Evolutionary conservation across 2,329 filamentous ascomycete genomes (phyloP).

Genomic region (Phyllosticta citriasiana): DNA sequence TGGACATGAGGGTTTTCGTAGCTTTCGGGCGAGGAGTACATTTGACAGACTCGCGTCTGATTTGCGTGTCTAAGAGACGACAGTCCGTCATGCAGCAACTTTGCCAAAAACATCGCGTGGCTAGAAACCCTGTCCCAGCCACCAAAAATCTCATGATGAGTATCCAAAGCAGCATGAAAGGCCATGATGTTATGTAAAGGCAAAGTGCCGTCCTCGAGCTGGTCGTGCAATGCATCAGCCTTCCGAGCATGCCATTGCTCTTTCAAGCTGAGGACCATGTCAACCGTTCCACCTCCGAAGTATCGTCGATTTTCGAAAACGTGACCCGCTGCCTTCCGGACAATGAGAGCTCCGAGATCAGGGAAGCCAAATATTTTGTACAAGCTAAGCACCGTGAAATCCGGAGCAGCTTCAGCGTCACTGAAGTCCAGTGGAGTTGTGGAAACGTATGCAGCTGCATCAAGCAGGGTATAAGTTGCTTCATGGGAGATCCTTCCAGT

Average conservation of each 20-base stretch:
- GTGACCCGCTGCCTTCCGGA: slow-evolving; percentile 59
- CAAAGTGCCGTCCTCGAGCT: slow-evolving; percentile 82
- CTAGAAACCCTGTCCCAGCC: slow-evolving; percentile 58
- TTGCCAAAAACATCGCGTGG: slow-evolving; percentile 60
- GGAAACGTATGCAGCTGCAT: slow-evolving; percentile 72
- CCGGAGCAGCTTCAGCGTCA: slow-evolving; percentile 52
- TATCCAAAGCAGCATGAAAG: slow-evolving; percentile 60
- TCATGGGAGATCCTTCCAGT: slow-evolving; percentile 15
- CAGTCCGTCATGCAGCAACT: slow-evolving; percentile 50
- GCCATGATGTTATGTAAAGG: slow-evolving; percentile 87
- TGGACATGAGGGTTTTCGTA: slow-evolving; percentile 39
- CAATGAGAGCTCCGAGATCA: slow-evolving; percentile 74
- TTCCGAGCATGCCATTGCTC: slow-evolving; percentile 80
- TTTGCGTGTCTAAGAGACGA: slow-evolving; percentile 58
- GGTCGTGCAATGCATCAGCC: slow-evolving; percentile 60
- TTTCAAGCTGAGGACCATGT: slow-evolving; percentile 70
- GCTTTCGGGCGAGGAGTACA: slow-evolving; percentile 45
- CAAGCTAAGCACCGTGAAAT: slow-evolving; percentile 80
- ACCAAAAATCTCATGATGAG: slow-evolving; percentile 60
- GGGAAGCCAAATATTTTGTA: slow-evolving; percentile 99
- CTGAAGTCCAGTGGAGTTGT: slow-evolving; percentile 67
- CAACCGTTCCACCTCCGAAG: slow-evolving; percentile 91
- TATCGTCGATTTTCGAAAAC: slow-evolving; percentile 61
- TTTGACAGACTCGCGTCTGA: slow-evolving; percentile 50
- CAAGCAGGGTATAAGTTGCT: slow-evolving; percentile 58